Percentiles rank a stretch among this genome's conserved stretches.
These are phyloP conservation scores for Citrullus colocynthis DNA, from an alignment of 306 rosid species.

Conservation along the genomic window DNA sequence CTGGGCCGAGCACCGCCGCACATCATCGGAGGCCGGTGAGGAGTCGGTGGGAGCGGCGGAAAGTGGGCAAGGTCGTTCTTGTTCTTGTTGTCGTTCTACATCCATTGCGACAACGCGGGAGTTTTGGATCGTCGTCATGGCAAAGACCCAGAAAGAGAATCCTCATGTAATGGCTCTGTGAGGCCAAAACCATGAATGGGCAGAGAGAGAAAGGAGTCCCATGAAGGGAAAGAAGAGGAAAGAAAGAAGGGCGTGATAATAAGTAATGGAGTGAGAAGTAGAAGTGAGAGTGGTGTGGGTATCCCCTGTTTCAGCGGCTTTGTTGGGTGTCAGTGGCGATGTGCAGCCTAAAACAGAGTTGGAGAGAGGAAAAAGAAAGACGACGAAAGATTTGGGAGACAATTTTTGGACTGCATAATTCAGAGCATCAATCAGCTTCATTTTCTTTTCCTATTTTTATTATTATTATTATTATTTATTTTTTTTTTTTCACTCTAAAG, in stretches of 20 bases:
- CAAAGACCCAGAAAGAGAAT: constrained; percentile 33
- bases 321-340: constrained; percentile 8
- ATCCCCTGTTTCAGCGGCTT: constrained; percentile 7
- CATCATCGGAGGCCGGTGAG: constrained; percentile 17
- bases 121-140: constrained; percentile 34
- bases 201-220: constrained; percentile 20
- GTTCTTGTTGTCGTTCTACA: constrained; percentile 13
- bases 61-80: constrained; percentile 24
- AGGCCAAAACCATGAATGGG: constrained; percentile 31
- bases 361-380: constrained; percentile 8
- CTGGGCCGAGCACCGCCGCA: constrained; percentile 20
- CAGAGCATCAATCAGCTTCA: not conserved
- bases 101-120: constrained; percentile 29
- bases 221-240: not conserved
- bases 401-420: not conserved
- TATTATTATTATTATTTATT: no score
- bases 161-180: constrained; percentile 48
- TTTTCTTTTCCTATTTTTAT: no score
- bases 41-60: not conserved
- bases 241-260: not conserved
- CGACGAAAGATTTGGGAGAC: not conserved
- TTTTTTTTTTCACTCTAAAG: not conserved
- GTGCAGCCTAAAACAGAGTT: not conserved
- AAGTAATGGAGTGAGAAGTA: not conserved
- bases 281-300: not conserved